Evolutionary conservation across 2,329 filamentous ascomycete genomes (phyloP).

Genomic region (Claviceps monticola): DNA sequence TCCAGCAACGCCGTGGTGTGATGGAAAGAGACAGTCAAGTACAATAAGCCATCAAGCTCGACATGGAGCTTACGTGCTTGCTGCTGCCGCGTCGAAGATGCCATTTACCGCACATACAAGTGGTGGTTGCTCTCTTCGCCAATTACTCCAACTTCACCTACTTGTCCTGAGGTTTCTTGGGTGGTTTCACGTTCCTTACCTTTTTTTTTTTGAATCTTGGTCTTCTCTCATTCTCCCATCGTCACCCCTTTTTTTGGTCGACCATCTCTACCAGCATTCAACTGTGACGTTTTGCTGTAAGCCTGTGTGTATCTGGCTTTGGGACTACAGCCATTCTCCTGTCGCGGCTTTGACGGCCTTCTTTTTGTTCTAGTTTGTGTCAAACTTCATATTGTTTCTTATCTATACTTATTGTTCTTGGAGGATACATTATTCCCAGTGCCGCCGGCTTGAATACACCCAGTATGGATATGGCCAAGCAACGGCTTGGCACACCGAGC

Average conservation of each 20-base stretch:
- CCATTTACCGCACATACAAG: background rate
- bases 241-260: constrained; percentile 6
- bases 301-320: constrained; percentile 1
- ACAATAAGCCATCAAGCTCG: background rate
- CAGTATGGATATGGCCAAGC: constrained; percentile 17
- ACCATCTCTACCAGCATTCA: constrained; percentile 6
- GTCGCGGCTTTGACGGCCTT: constrained; percentile 6
- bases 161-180: background rate
- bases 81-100: constrained; percentile 1
- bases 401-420: constrained; percentile 5
- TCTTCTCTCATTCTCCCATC: constrained; percentile 4
- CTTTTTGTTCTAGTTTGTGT: constrained; percentile 6
- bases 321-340: constrained; percentile 3
- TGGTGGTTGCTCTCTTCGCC: constrained; percentile 3
- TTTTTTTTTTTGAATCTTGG: background rate
- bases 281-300: constrained; percentile 4
- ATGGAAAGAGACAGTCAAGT: background rate
- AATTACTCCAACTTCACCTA: background rate
- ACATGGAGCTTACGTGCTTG: background rate
- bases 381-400: constrained; percentile 2
- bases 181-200: background rate
- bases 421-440: background rate
- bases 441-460: background rate
- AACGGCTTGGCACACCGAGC: constrained; percentile 23
- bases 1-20: background rate